phyloP scores from a whole-genome alignment of 176 grass and related monocot species.

The Rhynchospora tenuis region DNA sequence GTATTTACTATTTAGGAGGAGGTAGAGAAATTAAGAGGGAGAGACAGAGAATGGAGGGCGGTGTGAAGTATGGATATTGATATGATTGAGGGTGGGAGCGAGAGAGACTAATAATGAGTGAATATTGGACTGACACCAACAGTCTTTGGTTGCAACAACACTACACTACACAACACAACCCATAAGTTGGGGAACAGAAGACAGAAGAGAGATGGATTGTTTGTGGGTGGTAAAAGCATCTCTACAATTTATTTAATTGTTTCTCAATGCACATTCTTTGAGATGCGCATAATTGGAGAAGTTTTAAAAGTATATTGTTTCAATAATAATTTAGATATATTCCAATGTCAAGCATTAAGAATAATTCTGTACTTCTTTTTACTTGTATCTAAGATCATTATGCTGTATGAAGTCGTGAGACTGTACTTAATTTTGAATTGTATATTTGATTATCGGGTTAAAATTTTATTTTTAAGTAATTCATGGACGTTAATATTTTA shows the following conservation, averaged over 20 bases:
- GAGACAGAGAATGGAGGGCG: neutral
- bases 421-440: too few relatives aligned
- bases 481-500: too few relatives aligned
- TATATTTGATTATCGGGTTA: too few relatives aligned
- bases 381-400: neutral
- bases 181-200: too few relatives aligned
- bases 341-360: too few relatives aligned
- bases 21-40: too few relatives aligned
- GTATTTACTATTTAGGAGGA: neutral
- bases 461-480: too few relatives aligned
- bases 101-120: neutral
- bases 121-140: neutral
- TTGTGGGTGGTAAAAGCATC: neutral
- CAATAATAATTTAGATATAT: too few relatives aligned
- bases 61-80: neutral
- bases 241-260: neutral
- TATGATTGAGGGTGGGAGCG: neutral
- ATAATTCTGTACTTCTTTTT: neutral
- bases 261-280: neutral
- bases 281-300: too few relatives aligned
- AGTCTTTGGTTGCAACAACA: neutral
- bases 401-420: too few relatives aligned
- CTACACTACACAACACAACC: too few relatives aligned
- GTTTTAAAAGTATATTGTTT: too few relatives aligned
- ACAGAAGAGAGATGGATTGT: neutral